These are phyloP conservation scores for Betula pendula DNA, from an alignment of 306 rosid genomes.

Conservation along the genomic window DNA sequence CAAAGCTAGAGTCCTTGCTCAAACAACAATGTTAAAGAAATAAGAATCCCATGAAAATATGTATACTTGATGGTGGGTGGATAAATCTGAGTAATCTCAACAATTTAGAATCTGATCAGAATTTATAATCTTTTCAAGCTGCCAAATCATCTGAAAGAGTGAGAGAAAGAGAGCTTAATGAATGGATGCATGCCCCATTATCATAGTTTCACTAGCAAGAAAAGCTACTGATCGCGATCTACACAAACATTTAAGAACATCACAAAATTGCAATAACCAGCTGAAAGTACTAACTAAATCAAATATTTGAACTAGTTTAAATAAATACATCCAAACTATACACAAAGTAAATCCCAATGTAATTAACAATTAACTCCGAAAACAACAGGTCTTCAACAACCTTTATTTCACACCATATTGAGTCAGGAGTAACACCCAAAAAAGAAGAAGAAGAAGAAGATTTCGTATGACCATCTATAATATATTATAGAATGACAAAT, in stretches of 20 bases:
- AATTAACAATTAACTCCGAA: constrained; percentile 24
- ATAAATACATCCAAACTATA: neutral
- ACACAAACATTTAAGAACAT: neutral
- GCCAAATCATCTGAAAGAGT: neutral
- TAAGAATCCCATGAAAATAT: neutral
- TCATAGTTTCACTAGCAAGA: neutral
- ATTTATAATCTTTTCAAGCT: too few relatives aligned
- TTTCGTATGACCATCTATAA: too few relatives aligned
- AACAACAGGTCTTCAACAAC: constrained; percentile 29
- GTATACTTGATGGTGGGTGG: too few relatives aligned
- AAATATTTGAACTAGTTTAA: too few relatives aligned
- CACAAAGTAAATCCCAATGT: constrained; percentile 10
- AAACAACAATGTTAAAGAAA: neutral
- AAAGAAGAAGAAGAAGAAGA: constrained; percentile 55
- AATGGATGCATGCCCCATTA: neutral
- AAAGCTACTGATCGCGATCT: neutral
- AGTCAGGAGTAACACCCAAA: constrained; percentile 98
- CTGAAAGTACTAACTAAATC: neutral
- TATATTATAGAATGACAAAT: too few relatives aligned
- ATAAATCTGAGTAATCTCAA: too few relatives aligned
- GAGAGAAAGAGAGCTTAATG: neutral
- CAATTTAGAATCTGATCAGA: too few relatives aligned
- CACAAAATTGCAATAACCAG: neutral
- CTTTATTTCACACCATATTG: constrained; percentile 79
- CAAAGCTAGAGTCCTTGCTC: constrained; percentile 20